These are phyloP conservation scores for Plasmodium vivax DNA, from an alignment of 169 alveolate genomes.

Conservation along the genomic window DNA sequence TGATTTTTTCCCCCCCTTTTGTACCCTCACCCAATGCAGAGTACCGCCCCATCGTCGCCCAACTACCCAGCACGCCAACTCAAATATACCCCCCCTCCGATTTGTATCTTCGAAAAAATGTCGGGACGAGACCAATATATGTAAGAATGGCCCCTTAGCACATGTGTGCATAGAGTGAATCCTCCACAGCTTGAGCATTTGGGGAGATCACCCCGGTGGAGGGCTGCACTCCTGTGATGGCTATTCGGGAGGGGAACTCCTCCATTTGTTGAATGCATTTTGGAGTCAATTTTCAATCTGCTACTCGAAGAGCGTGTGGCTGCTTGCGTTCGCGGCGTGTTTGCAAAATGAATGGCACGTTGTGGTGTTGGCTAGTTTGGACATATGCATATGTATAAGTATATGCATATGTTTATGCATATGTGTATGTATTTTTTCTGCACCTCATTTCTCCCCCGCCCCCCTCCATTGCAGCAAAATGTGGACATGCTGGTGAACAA, in stretches of 20 bases:
- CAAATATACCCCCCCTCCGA: constrained; percentile 21
- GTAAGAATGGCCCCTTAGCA: constrained; percentile 8
- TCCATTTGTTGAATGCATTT: background rate
- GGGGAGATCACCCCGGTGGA: background rate
- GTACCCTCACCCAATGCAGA: background rate
- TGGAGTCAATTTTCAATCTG: background rate
- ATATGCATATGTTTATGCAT: too few species aligned
- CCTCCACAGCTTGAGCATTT: background rate
- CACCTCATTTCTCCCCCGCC: background rate
- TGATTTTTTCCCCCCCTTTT: background rate
- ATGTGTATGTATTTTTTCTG: background rate
- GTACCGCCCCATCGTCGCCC: constrained; percentile 28
- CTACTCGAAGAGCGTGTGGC: background rate
- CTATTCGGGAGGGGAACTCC: background rate
- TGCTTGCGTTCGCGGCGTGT: background rate
- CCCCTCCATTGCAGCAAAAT: constrained; percentile 20
- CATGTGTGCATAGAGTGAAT: background rate
- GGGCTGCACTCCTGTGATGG: background rate
- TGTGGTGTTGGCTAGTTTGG: background rate
- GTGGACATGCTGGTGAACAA: constrained; percentile 50
- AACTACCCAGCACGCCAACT: constrained; percentile 8
- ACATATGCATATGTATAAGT: background rate
- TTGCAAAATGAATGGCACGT: background rate
- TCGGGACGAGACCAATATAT: constrained; percentile 18
- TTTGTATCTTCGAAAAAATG: constrained; percentile 30